phyloP scores from a whole-genome alignment of 2,329 filamentous ascomycete species.

The Leptographium wingfieldii region DNA sequence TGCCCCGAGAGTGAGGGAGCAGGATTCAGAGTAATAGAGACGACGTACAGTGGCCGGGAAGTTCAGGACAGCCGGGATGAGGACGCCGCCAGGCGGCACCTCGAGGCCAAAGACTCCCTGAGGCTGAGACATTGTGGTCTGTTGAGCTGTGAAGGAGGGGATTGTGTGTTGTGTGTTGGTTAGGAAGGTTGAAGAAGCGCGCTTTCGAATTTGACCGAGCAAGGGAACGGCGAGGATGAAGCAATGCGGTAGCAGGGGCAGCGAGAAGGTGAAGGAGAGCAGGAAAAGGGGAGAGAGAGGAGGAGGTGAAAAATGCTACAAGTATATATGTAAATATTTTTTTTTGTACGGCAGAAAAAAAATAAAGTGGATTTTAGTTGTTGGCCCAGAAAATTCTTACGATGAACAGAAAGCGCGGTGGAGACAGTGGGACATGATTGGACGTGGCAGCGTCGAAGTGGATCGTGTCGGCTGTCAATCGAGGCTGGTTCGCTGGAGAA shows the following conservation, averaged over 20 bases:
- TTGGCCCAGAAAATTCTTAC: conserved; percentile 11
- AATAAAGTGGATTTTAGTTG: conserved; percentile 5
- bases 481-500: neutral
- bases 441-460: neutral
- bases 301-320: conserved; percentile 15
- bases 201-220: conserved; percentile 6
- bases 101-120: conserved; percentile 66
- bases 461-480: neutral
- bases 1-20: neutral
- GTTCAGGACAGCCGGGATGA: conserved; percentile 67
- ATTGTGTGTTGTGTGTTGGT: no score
- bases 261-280: conserved; percentile 15
- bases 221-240: neutral
- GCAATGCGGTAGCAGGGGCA: conserved; percentile 12
- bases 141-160: neutral
- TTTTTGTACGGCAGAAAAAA: conserved; percentile 10
- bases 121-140: conserved; percentile 9
- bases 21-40: neutral
- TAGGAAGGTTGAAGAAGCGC: conserved; percentile 3
- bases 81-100: conserved; percentile 72
- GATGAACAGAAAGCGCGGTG: neutral
- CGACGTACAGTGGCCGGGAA: conserved; percentile 75
- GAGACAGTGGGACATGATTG: neutral
- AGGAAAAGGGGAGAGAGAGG: conserved; percentile 4
- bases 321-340: conserved; percentile 9